Conservation (phyloP, 129 eudicot species). For the Artemisia tridentata region DNA sequence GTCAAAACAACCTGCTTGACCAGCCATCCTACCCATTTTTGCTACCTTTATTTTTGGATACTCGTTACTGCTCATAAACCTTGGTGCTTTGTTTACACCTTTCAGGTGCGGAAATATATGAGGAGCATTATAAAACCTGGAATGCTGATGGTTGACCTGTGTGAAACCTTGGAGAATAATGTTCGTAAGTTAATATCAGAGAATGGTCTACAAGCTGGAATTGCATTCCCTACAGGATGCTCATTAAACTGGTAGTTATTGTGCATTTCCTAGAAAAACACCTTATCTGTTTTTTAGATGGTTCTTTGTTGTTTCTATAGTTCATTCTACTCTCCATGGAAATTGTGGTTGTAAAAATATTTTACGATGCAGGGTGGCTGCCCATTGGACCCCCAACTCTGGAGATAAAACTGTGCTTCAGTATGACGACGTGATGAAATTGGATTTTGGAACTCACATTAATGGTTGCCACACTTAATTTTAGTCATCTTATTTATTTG, state of each 20-base stretch:
- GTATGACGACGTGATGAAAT: constrained; percentile 97
- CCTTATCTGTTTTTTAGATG: neutral
- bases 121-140: constrained; percentile 92
- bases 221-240: constrained; percentile 99
- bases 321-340: neutral
- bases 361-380: constrained; percentile 79
- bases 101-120: constrained; percentile 89
- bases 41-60: neutral
- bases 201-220: constrained; percentile 97
- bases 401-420: constrained; percentile 99
- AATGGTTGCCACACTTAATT: constrained; percentile 47
- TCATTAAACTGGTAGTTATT: constrained; percentile 80
- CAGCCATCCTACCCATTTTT: neutral
- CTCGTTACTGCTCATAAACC: neutral
- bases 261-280: neutral
- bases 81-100: constrained; percentile 5
- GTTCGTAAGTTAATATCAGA: constrained; percentile 95
- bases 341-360: constrained; percentile 5
- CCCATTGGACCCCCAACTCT: constrained; percentile 98
- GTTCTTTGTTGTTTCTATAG: neutral
- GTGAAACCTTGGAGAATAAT: constrained; percentile 98
- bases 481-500: neutral
- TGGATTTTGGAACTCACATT: constrained; percentile 98
- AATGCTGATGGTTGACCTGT: constrained; percentile 90
- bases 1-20: neutral